Evolutionary conservation across 1,139 yeast species (phyloP).

Genomic region (Yamadazyma aaseri): DNA sequence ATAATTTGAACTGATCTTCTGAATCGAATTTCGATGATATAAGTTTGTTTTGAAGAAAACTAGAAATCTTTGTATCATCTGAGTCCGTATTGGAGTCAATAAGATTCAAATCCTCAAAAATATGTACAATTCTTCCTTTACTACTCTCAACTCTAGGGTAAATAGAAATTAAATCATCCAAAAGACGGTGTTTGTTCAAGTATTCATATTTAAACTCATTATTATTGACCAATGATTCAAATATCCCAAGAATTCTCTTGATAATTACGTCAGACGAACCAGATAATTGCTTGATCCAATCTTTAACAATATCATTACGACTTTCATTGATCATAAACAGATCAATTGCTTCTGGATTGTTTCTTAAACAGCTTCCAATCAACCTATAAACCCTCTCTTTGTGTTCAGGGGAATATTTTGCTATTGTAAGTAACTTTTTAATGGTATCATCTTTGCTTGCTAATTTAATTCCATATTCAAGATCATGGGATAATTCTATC

Average conservation of each 20-base stretch:
- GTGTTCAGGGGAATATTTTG: slow-evolving; percentile 13
- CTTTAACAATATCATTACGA: slow-evolving; percentile 16
- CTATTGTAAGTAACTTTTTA: slow-evolving; percentile 9
- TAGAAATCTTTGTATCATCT: slow-evolving; percentile 25
- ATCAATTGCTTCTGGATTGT: slow-evolving; percentile 64
- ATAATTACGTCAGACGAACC: slow-evolving; percentile 29
- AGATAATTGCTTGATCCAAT: slow-evolving; percentile 8
- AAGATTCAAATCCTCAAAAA: slow-evolving; percentile 39
- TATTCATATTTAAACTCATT: slow-evolving; percentile 26
- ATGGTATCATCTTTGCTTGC: slow-evolving; percentile 23
- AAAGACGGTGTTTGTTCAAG: slow-evolving; percentile 20
- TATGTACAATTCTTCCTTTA: slow-evolving; percentile 34
- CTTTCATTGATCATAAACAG: slow-evolving; percentile 19
- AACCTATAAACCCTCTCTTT: slow-evolving; percentile 51
- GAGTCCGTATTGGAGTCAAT: slow-evolving; percentile 9
- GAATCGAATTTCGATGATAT: slow-evolving; percentile 20
- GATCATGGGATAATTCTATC: slow-evolving; percentile 63
- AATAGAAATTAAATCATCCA: slow-evolving; percentile 24
- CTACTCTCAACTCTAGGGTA: slow-evolving; percentile 29
- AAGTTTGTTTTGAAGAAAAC: slow-evolving; percentile 30
- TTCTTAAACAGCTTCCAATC: slow-evolving; percentile 61
- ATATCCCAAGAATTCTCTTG: slow-evolving; percentile 49
- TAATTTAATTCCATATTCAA: slow-evolving; percentile 55
- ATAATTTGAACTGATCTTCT: slow-evolving; percentile 39
- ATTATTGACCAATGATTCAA: slow-evolving; percentile 41